Conservation (phyloP, 2,329 filamentous ascomycete genomes). For the Thermoascus crustaceus region DNA sequence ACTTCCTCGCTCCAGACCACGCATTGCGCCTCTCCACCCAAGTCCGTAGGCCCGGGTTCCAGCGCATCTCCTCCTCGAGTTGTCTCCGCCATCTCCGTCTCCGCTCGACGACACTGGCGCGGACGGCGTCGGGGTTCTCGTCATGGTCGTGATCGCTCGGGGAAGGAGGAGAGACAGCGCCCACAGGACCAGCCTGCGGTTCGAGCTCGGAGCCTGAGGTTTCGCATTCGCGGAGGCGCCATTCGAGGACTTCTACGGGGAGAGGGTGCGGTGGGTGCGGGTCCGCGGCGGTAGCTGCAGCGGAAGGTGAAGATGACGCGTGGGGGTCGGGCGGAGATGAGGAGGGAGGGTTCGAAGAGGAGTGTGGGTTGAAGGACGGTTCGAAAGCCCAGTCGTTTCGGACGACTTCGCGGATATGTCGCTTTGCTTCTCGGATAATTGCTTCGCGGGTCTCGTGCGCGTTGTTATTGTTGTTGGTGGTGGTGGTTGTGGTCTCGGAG, state of each 20-base stretch:
- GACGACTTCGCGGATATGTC: conserved; percentile 31
- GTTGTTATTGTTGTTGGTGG: conserved; percentile 11
- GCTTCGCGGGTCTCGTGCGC: conserved; percentile 27
- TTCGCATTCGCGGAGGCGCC: conserved; percentile 30
- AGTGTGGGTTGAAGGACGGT: conserved; percentile 10
- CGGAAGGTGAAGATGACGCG: conserved; percentile 6
- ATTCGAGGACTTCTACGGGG: conserved; percentile 20
- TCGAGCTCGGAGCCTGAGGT: conserved; percentile 31
- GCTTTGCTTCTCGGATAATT: conserved; percentile 34
- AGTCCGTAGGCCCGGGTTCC: conserved; percentile 75
- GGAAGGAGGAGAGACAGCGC: conserved; percentile 7
- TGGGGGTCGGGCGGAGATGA: conserved; percentile 12
- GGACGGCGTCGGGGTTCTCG: conserved; percentile 34
- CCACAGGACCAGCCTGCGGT: conserved; percentile 14
- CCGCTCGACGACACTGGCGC: conserved; percentile 38
- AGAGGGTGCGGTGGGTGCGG: not conserved
- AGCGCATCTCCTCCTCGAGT: conserved; percentile 57
- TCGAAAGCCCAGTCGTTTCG: conserved; percentile 37
- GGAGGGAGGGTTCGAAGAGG: conserved; percentile 12
- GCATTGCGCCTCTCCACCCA: conserved; percentile 69
- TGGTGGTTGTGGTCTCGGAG: too few species aligned
- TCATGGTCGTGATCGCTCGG: conserved; percentile 27
- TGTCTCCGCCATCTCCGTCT: conserved; percentile 50
- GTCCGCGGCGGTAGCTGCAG: not conserved
- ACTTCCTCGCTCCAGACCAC: conserved; percentile 65